Percentiles rank a stretch among this genome's conserved stretches.
phyloP scores from a whole-genome alignment of 139 green algal species.

The Chlamydomonas eustigma region DNA sequence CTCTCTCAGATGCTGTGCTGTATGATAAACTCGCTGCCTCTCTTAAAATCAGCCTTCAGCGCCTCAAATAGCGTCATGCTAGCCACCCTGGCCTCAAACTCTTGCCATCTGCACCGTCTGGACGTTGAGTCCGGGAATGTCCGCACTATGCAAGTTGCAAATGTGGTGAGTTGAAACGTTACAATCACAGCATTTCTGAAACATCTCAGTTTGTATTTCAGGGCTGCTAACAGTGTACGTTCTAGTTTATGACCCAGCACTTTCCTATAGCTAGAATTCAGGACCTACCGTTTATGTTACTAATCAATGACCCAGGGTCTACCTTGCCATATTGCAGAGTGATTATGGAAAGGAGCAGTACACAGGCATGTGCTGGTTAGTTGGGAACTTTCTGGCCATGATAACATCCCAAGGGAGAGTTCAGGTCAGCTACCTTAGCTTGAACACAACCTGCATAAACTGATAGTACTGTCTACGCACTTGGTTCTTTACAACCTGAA shows the following conservation, averaged over 20 bases:
- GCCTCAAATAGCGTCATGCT: slow-evolving; percentile 29
- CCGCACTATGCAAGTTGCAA: neutral
- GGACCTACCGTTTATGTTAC: neutral
- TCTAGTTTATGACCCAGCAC: too few relatives aligned
- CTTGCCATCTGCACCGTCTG: neutral
- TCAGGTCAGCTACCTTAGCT: too few relatives aligned
- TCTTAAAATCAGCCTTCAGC: slow-evolving; percentile 16
- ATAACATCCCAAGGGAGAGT: neutral
- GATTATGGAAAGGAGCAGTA: slow-evolving; percentile 12
- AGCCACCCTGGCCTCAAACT: neutral
- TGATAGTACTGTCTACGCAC: too few relatives aligned
- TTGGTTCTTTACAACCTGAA: too few relatives aligned
- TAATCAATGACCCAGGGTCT: neutral
- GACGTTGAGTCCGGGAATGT: slow-evolving; percentile 15
- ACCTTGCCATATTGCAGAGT: neutral
- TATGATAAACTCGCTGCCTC: too few relatives aligned
- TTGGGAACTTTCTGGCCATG: slow-evolving; percentile 30
- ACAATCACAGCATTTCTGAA: too few relatives aligned
- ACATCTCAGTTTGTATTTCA: too few relatives aligned
- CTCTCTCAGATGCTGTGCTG: neutral
- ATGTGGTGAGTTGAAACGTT: neutral
- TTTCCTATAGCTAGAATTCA: too few relatives aligned
- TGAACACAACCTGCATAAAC: too few relatives aligned
- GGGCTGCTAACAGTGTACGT: too few relatives aligned
- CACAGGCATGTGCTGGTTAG: slow-evolving; percentile 23